Conservation (phyloP, 306 rosid species). For the Quercus gilva region DNA sequence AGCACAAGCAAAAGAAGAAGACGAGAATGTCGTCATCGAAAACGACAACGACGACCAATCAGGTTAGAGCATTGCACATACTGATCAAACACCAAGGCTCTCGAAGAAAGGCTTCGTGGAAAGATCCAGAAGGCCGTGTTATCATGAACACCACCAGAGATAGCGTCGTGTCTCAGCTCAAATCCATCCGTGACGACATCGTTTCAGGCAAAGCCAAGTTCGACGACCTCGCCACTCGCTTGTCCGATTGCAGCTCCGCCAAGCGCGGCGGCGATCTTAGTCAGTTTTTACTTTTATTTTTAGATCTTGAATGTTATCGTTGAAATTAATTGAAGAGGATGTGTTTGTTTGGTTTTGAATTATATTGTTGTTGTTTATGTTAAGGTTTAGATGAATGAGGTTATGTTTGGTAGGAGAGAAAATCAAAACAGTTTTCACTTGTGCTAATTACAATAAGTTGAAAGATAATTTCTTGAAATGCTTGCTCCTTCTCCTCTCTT, state of each 20-base stretch:
- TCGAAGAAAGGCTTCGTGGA: constrained; percentile 91
- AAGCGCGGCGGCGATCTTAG: constrained; percentile 98
- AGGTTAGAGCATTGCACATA: constrained; percentile 95
- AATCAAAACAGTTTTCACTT: no score
- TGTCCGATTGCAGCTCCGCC: constrained; percentile 96
- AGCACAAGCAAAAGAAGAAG: constrained; percentile 39
- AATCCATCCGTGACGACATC: constrained; percentile 64
- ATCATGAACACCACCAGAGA: constrained; percentile 76
- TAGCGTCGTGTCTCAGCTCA: constrained; percentile 66
- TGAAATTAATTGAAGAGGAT: background rate
- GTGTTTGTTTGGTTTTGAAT: background rate
- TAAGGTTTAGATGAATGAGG: background rate
- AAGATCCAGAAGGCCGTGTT: constrained; percentile 87
- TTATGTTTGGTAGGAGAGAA: background rate
- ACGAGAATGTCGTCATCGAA: constrained; percentile 67
- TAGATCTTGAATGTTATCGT: background rate
- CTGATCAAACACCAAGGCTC: constrained; percentile 93
- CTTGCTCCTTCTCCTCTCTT: no score
- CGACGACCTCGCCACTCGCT: constrained; percentile 67
- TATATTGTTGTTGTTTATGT: background rate
- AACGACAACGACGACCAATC: constrained; percentile 23
- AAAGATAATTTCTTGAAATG: no score
- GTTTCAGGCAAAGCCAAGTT: constrained; percentile 71
- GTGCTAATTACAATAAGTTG: no score
- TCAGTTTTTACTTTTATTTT: constrained; percentile 16